These are phyloP conservation scores for Coriaria nepalensis DNA, from an alignment of 306 rosid genomes.

Conservation along the genomic window DNA sequence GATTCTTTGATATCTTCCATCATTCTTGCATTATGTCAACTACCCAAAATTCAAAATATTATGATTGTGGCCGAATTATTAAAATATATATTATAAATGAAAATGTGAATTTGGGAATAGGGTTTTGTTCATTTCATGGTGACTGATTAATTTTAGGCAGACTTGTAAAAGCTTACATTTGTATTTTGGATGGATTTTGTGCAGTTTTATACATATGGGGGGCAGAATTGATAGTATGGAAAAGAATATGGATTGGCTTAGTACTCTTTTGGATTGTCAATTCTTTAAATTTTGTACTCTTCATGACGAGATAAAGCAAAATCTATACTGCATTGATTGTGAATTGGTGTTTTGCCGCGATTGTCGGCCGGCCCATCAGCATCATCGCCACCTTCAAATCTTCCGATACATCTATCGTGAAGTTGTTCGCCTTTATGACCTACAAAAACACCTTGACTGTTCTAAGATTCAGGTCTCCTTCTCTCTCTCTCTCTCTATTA, in stretches of 20 bases:
- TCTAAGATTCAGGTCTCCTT: conserved; percentile 68
- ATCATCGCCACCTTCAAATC: conserved; percentile 65
- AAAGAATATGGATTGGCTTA: conserved; percentile 54
- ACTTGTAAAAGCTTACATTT: conserved; percentile 12
- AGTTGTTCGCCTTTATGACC: conserved; percentile 64
- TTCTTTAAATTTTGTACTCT: conserved; percentile 62
- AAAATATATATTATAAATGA: no score
- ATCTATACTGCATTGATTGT: conserved; percentile 76
- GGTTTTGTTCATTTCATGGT: no score
- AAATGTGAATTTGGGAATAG: no score
- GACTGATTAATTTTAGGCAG: conserved; percentile 13
- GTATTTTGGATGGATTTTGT: conserved; percentile 23
- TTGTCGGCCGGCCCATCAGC: conserved; percentile 55
- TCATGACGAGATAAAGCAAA: conserved; percentile 58
- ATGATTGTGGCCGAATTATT: no score
- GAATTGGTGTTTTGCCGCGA: conserved; percentile 52
- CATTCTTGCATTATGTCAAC: conserved; percentile 15
- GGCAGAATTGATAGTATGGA: conserved; percentile 24
- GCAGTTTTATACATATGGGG: conserved; percentile 10
- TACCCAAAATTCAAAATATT: conserved; percentile 6
- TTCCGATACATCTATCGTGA: conserved; percentile 74
- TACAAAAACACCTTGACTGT: conserved; percentile 71
- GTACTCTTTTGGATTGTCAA: conserved; percentile 34
- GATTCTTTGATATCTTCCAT: background rate
- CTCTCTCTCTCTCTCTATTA: background rate